Evolutionary conservation across 2,329 filamentous ascomycete genomes (phyloP), one percentile per base, ranked within the genome.

Genomic region (Epichloe baconii): DNA sequence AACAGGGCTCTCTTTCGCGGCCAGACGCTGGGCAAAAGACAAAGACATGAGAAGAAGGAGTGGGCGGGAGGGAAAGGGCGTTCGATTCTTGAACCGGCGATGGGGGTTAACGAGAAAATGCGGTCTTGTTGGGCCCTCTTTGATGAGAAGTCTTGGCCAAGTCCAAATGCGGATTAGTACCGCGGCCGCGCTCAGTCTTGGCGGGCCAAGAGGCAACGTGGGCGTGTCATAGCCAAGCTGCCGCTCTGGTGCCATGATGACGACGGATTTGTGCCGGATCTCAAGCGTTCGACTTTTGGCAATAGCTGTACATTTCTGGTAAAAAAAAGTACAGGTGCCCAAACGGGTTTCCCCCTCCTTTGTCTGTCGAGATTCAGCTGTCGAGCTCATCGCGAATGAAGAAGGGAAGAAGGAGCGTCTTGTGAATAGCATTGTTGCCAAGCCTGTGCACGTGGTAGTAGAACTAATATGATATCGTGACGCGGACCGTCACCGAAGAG

Each of bases 101-200:
- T 43, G 46, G 47, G 40, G 43, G 43, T 4, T 31, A 4, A 50
- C 31, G 42, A 47, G 47, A 47, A 47, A 50, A 46, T 44, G 37
- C 21, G 4, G 26, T 49, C 23, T 26, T 26, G 26, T 23, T 23
- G 47, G 21, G 44, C 42, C 34, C 35, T 17, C 35, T 45, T 42
- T 45, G 44, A 42, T 35, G 14, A 47, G 45, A 46, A 31, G 48
- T 51, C 49, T 51, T 53, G 49, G 45, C 46, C 23, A 17, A 17
- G 41, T 43, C 41, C 42, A 5, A 36, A 53, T 48, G 17, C 7
- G 47, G 49, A 46, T 46, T 53, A 53, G 52, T 34, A 11, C 31
- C 41, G 31, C 31, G 11, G 45, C 48, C 40, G 44, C 43, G 34
- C 47, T 53, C n/a, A n/a, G 36, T 26, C 12, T 8, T 19, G 14